Evolutionary conservation across 148 eudicot genomes (phyloP), one percentile per base, ranked within the genome.

Genomic region (Fagopyrum tataricum): DNA sequence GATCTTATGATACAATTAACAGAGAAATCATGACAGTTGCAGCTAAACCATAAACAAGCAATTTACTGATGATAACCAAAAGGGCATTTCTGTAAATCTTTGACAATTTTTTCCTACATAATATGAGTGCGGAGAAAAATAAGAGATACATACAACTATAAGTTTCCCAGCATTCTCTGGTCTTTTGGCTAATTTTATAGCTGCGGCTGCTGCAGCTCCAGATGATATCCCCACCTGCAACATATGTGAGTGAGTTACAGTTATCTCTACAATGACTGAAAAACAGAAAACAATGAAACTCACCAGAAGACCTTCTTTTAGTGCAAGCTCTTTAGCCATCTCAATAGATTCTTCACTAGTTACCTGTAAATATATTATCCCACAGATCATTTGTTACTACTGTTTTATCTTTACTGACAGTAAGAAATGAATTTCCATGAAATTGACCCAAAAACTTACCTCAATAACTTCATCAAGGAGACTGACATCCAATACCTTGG

Each of bases 131-230:
- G 37, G 37, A 31, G 37, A 17, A 2, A 17, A 66, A 67, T 8
- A 18, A 24, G 40, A 49, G 62, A 40, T 15, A 84, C 87, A 82
- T 87, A 88, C 96, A 75, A 85, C 92, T 26, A 90, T 82, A 72
- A 90, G 79, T 66, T 90, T 90, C 66, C 91, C 96, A 40, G 87
- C 85, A 79, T 81, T 82, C 73, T 90, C 91, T 18, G 92, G 91
- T 71, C 87, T 78, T 80, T 84, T 86, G 24, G 89, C 92, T 26
- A 88, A 42, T 59, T 72, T 82, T 26, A 87, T 81, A 72, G 96
- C 96, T 52, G 96, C 96, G 1, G 85, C 88, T 13, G 90, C 87
- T 7, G 92, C 96, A 24, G 96, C 96, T 72, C 96, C 96, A n/a
- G 96, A 90, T 47, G 96, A 90, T 76, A 90, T 88, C n/a, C 92